Conservation (phyloP, 1,139 yeast species). For the Kodamaea alishanica region DNA sequence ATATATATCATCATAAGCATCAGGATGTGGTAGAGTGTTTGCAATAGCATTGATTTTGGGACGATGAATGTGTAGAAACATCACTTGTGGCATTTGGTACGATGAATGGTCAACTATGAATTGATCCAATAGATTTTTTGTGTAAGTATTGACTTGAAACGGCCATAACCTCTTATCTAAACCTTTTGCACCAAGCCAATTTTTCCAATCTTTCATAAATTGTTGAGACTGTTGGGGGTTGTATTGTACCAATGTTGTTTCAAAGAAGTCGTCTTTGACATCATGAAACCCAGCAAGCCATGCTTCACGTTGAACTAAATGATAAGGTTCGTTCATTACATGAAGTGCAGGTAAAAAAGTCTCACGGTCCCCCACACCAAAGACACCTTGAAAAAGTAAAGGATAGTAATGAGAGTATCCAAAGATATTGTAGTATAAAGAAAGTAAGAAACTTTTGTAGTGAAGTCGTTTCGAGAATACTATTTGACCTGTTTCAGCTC, state of each 20-base stretch:
- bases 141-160: slow-evolving; percentile 27
- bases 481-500: slow-evolving; percentile 37
- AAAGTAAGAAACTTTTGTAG: slow-evolving; percentile 24
- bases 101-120: slow-evolving; percentile 9
- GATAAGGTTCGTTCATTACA: slow-evolving; percentile 34
- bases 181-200: slow-evolving; percentile 13
- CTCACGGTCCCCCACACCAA: slow-evolving; percentile 39
- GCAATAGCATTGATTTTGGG: slow-evolving; percentile 37
- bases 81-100: slow-evolving; percentile 23
- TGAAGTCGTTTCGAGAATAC: slow-evolving; percentile 31
- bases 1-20: slow-evolving; percentile 11
- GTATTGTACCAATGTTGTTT: slow-evolving; percentile 20
- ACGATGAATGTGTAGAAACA: slow-evolving; percentile 42
- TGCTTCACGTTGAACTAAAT: slow-evolving; percentile 19
- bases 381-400: slow-evolving; percentile 35
- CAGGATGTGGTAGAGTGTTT: slow-evolving; percentile 16
- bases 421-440: slow-evolving; percentile 32
- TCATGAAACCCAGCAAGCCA: slow-evolving; percentile 16
- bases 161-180: slow-evolving; percentile 32
- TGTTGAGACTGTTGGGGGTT: slow-evolving; percentile 15
- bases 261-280: slow-evolving; percentile 9
- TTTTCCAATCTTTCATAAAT: slow-evolving; percentile 14
- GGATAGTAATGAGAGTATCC: slow-evolving; percentile 28
- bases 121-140: slow-evolving; percentile 18
- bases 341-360: slow-evolving; percentile 38